Evolutionary conservation across 805 yeast species (phyloP).

Genomic region (Ogataea wickerhamii): DNA sequence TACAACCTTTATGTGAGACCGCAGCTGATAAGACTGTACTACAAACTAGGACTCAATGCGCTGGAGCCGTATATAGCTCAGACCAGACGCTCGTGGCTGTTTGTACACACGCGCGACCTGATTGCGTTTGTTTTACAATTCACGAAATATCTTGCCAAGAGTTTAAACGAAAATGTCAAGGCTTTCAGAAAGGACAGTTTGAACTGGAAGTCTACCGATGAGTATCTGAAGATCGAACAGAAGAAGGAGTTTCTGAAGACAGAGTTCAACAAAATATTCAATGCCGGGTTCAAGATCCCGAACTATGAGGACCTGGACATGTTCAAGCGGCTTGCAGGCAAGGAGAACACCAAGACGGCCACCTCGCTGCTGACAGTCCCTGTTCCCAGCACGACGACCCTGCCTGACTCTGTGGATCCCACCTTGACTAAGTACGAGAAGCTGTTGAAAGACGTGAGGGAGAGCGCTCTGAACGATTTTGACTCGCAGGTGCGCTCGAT

Average conservation of each 20-base stretch:
- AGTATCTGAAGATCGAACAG: slow-evolving; percentile 27
- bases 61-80: slow-evolving; percentile 20
- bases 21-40: slow-evolving; percentile 6
- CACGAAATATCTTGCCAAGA: slow-evolving; percentile 6
- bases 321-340: slow-evolving; percentile 18
- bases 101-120: slow-evolving; percentile 6
- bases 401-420: slow-evolving; percentile 11
- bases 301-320: slow-evolving; percentile 23
- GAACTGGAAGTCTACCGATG: slow-evolving; percentile 24
- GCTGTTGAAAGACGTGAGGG: slow-evolving; percentile 35
- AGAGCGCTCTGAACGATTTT: slow-evolving; percentile 38
- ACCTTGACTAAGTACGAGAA: slow-evolving; percentile 26
- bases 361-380: not conserved
- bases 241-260: slow-evolving; percentile 31
- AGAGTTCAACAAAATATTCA: slow-evolving; percentile 29
- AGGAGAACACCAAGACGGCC: slow-evolving; percentile 4
- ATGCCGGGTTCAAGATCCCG: slow-evolving; percentile 29
- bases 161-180: slow-evolving; percentile 9
- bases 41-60: slow-evolving; percentile 11
- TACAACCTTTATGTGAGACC: slow-evolving; percentile 27
- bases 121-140: slow-evolving; percentile 3
- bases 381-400: not conserved
- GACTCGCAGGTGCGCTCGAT: slow-evolving; percentile 33
- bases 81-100: slow-evolving; percentile 13
- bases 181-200: slow-evolving; percentile 20